phyloP scores from a whole-genome alignment of 371 early-diverging fungal species.

The Actinomortierella wolfii region DNA sequence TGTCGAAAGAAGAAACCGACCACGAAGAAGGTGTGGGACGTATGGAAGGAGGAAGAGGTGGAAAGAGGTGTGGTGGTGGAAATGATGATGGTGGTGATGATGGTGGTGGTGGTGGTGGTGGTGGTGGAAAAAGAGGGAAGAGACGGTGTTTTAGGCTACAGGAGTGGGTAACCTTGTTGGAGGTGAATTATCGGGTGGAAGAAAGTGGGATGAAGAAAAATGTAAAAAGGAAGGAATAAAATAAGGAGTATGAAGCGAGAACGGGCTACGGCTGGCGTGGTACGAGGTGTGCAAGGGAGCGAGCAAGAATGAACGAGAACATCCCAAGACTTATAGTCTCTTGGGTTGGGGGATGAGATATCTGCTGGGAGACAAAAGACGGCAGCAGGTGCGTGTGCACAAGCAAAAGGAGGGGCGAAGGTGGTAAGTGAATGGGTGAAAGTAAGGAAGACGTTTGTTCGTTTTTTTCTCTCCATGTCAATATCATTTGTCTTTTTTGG shows the following conservation, averaged over 20 bases:
- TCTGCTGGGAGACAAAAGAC: too few species aligned
- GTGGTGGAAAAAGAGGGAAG: background rate
- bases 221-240: too few species aligned
- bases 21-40: background rate
- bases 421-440: conserved; percentile 1
- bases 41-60: background rate
- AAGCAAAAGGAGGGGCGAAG: too few species aligned
- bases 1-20: background rate
- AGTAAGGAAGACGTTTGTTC: conserved; percentile 3
- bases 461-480: background rate
- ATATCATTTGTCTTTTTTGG: too few species aligned
- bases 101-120: background rate
- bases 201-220: background rate
- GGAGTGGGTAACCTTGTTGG: background rate
- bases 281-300: too few species aligned
- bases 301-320: too few species aligned
- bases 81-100: background rate
- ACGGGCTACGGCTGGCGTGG: too few species aligned
- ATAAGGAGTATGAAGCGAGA: too few species aligned
- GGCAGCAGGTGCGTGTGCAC: too few species aligned
- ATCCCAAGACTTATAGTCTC: too few species aligned
- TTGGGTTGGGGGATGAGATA: too few species aligned
- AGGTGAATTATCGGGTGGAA: background rate
- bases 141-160: too few species aligned
- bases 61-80: background rate